Evolutionary conservation across 805 yeast species (phyloP).

Genomic region (Saccharomycopsis fermentans): DNA sequence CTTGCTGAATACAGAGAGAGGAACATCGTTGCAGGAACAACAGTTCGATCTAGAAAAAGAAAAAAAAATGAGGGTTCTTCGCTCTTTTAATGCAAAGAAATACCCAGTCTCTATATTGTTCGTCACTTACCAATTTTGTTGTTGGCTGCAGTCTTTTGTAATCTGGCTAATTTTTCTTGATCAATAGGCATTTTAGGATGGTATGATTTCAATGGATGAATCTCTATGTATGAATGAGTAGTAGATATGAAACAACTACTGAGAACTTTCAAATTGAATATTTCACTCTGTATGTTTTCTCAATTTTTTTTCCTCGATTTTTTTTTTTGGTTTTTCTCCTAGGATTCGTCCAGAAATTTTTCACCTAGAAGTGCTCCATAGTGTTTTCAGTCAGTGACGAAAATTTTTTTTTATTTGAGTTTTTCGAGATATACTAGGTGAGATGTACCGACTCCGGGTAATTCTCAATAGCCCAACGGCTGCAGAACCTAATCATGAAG

Average conservation of each 20-base stretch:
- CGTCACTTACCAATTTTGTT: conserved; percentile 58
- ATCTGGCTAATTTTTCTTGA: conserved; percentile 88
- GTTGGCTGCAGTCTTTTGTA: conserved; percentile 74
- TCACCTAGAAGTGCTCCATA: background rate
- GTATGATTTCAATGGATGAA: background rate
- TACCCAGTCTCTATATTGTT: background rate
- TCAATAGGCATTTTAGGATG: conserved; percentile 60
- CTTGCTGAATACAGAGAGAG: background rate
- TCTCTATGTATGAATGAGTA: background rate
- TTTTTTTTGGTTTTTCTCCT: background rate
- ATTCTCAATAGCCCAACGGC: background rate
- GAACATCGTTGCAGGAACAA: background rate
- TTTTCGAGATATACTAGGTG: background rate
- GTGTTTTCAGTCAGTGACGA: background rate
- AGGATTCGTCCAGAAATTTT: background rate
- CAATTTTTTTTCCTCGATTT: background rate
- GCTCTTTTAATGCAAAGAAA: no score
- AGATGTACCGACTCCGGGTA: background rate
- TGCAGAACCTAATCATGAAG: no score
- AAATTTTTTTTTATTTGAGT: conserved; percentile 1
- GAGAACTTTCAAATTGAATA: background rate
- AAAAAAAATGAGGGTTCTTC: background rate
- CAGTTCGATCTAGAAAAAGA: no score
- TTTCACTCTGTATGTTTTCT: background rate
- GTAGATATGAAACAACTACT: background rate